These are phyloP conservation scores for Aciculosporium take DNA, from an alignment of 2,329 filamentous ascomycete species.

Conservation along the genomic window DNA sequence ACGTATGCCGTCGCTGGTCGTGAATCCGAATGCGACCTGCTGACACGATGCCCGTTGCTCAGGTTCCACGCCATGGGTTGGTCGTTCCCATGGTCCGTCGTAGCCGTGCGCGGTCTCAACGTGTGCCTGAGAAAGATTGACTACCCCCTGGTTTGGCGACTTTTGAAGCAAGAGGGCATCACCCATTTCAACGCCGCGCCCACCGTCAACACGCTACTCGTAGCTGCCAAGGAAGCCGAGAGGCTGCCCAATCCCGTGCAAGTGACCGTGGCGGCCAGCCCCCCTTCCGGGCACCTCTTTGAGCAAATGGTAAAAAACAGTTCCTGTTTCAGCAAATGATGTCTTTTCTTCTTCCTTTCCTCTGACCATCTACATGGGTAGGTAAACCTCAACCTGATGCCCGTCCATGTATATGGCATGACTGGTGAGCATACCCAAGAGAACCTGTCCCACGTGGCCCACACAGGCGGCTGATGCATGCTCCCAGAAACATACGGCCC, in stretches of 20 bases:
- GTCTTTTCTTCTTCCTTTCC: too few relatives aligned
- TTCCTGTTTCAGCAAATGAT: not conserved
- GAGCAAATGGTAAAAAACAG: conserved; percentile 62
- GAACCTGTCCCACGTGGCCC: not conserved
- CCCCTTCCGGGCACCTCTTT: conserved; percentile 80
- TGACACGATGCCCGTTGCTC: not conserved
- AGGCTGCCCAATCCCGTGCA: conserved; percentile 55
- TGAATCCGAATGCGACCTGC: not conserved
- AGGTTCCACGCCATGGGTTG: conserved; percentile 58
- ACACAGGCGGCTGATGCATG: not conserved
- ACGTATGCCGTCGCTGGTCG: not conserved
- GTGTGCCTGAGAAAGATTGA: conserved; percentile 92
- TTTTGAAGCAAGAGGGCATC: conserved; percentile 73
- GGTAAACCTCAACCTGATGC: conserved; percentile 60
- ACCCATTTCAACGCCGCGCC: conserved; percentile 95
- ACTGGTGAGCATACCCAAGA: conserved; percentile 24
- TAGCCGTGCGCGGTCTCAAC: conserved; percentile 83
- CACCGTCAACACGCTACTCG: conserved; percentile 89
- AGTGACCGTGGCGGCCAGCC: conserved; percentile 86
- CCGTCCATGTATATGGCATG: conserved; percentile 85
- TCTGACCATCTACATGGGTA: too few relatives aligned
- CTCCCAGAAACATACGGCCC: conserved; percentile 75
- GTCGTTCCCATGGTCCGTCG: conserved; percentile 90
- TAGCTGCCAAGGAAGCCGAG: conserved; percentile 61
- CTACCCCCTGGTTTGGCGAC: conserved; percentile 80